phyloP scores from a whole-genome alignment of 208 protist species.

The Leishmania lainsoni region DNA sequence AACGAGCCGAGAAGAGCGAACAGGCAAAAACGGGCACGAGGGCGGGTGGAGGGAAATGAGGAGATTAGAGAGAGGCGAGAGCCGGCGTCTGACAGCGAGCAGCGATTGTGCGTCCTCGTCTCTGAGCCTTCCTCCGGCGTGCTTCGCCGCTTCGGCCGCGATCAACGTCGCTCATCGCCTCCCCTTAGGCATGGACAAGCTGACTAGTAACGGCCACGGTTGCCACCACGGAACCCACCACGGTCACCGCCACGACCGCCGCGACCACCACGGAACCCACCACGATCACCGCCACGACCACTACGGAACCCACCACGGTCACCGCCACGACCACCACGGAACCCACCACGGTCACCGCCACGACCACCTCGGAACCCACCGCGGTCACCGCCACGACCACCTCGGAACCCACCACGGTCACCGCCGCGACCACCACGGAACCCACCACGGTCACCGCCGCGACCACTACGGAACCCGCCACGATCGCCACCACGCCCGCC shows the following conservation, averaged over 20 bases:
- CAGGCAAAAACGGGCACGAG: background rate
- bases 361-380: constrained; percentile 71
- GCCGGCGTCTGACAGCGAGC: background rate
- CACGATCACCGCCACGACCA: constrained; percentile 45
- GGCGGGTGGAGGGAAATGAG: background rate
- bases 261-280: constrained; percentile 55
- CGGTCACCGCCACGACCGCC: too few species aligned
- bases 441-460: constrained; percentile 61
- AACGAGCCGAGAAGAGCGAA: background rate
- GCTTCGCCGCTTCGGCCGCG: background rate
- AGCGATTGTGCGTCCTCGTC: background rate
- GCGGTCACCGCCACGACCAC: constrained; percentile 52
- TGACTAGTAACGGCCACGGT: constrained; percentile 26
- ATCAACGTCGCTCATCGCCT: background rate
- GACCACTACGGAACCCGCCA: constrained; percentile 48
- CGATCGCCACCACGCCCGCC: constrained; percentile 43
- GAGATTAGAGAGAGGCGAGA: background rate
- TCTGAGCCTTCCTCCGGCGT: background rate
- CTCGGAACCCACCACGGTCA: constrained; percentile 64
- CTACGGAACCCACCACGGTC: constrained; percentile 45
- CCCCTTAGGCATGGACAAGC: background rate
- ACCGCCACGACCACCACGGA: constrained; percentile 8
- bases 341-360: constrained; percentile 6
- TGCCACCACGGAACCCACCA: background rate
- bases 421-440: constrained; percentile 66